Conservation (phyloP, 2,329 filamentous ascomycete species). For the Calonectria pteridis region DNA sequence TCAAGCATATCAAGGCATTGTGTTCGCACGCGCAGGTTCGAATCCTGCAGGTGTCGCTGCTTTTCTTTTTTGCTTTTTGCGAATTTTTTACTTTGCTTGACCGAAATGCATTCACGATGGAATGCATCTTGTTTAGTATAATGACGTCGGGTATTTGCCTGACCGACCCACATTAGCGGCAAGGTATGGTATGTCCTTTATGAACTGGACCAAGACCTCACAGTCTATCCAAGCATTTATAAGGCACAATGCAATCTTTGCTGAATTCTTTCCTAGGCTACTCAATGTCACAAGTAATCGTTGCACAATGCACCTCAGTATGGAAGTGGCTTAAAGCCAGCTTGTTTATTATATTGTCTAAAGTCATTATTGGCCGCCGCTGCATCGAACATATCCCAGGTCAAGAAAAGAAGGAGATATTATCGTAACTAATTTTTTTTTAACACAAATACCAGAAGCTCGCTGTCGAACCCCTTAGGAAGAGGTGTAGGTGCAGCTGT, state of each 20-base stretch:
- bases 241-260: too few relatives aligned
- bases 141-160: background rate
- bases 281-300: background rate
- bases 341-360: background rate
- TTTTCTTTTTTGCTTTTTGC: background rate
- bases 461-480: background rate
- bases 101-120: background rate
- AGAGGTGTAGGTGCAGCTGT: conserved; percentile 1
- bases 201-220: too few relatives aligned
- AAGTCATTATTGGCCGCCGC: background rate
- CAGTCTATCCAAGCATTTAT: too few relatives aligned
- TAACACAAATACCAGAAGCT: background rate
- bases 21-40: conserved; percentile 18
- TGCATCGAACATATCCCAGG: background rate
- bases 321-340: background rate
- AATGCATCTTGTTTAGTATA: background rate
- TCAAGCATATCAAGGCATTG: conserved; percentile 20
- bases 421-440: background rate
- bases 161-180: background rate
- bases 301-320: background rate
- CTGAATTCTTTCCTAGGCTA: too few relatives aligned
- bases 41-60: conserved; percentile 17
- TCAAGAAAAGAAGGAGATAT: background rate
- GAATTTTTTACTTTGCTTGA: background rate
- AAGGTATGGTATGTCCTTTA: background rate